phyloP scores from a whole-genome alignment of 306 rosid species.

The Cercis canadensis region DNA sequence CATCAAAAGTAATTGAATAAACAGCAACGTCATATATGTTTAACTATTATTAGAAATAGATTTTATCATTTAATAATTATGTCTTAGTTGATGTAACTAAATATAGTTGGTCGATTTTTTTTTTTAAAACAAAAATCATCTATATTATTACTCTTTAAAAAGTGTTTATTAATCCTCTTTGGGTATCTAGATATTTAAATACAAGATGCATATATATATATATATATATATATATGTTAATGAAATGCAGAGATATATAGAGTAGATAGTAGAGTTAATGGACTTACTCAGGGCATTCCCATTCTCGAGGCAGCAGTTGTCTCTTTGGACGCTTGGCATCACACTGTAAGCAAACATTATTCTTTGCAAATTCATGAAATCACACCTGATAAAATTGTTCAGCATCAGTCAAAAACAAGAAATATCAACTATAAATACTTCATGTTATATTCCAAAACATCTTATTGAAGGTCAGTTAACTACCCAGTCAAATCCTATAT shows the following conservation, averaged over 20 bases:
- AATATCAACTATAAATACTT: slow-evolving; percentile 27
- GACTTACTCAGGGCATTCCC: slow-evolving; percentile 98
- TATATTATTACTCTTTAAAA: too few species aligned
- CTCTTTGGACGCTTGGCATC: slow-evolving; percentile 99
- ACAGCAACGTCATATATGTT: too few species aligned
- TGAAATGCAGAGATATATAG: too few species aligned
- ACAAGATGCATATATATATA: too few species aligned
- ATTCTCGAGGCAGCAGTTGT: slow-evolving; percentile 96
- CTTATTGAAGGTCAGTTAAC: slow-evolving; percentile 13
- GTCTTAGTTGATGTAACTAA: too few species aligned
- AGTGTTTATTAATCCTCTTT: too few species aligned
- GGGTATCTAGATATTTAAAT: too few species aligned
- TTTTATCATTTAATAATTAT: too few species aligned
- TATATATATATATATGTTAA: too few species aligned
- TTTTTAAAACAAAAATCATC: too few species aligned
- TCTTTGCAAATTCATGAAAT: slow-evolving; percentile 99
- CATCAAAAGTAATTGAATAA: neutral
- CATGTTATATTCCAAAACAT: slow-evolving; percentile 16
- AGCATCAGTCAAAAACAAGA: slow-evolving; percentile 38
- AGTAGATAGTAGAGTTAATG: slow-evolving; percentile 11
- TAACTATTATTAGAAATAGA: too few species aligned
- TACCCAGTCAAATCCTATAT: slow-evolving; percentile 17
- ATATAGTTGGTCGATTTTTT: too few species aligned
- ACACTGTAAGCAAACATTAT: slow-evolving; percentile 85
- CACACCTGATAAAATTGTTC: slow-evolving; percentile 72